Percentiles rank a stretch among this genome's conserved stretches.
These are phyloP conservation scores for Solanum rostratum DNA, from an alignment of 257 asterid genomes.

Conservation along the genomic window DNA sequence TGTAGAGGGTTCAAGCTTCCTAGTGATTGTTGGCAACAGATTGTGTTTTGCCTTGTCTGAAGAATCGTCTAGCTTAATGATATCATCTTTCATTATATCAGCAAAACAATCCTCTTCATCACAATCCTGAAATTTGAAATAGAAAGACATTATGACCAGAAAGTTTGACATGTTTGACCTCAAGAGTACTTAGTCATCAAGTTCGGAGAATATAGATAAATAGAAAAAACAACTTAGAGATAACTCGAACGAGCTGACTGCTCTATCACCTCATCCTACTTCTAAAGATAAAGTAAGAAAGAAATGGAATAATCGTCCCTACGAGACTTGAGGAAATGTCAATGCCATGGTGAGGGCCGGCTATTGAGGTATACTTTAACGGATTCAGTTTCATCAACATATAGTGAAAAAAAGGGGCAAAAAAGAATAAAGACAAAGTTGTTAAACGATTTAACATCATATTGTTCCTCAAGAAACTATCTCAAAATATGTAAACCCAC, in stretches of 20 bases:
- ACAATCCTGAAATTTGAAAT: constrained; percentile 21
- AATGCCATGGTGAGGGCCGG: background rate
- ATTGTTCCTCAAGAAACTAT: background rate
- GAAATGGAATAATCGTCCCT: background rate
- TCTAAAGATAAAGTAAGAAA: background rate
- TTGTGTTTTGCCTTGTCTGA: constrained; percentile 5
- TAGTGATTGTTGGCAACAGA: background rate
- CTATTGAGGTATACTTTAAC: background rate
- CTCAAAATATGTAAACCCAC: background rate
- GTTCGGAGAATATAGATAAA: background rate
- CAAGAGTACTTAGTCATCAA: background rate
- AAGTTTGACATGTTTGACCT: background rate
- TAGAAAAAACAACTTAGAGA: background rate
- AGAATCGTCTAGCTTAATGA: constrained; percentile 54
- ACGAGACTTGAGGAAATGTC: background rate
- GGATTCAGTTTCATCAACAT: background rate
- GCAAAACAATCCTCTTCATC: constrained; percentile 75
- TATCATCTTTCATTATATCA: constrained; percentile 79
- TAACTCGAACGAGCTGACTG: background rate
- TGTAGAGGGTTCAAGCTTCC: constrained; percentile 2
- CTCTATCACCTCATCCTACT: background rate
- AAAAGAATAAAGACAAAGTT: background rate
- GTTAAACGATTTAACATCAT: background rate
- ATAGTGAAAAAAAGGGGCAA: background rate
- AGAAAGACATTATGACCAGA: background rate